Conservation (phyloP, 2,329 filamentous ascomycete species). For the Helotiales sp. region DNA sequence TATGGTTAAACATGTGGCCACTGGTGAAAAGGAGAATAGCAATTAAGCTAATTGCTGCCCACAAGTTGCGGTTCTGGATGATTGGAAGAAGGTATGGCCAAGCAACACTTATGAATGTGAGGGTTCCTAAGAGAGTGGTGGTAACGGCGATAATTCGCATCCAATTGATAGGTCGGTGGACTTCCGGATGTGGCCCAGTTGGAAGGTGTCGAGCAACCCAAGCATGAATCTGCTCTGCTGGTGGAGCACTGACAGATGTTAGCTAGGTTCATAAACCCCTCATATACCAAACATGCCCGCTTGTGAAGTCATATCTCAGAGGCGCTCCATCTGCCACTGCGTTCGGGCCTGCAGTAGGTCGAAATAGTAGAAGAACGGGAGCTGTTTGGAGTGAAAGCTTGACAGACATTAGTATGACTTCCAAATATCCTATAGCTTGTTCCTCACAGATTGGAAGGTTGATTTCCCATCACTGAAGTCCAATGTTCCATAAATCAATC, state of each 20-base stretch:
- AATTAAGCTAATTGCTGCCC: conserved; percentile 88
- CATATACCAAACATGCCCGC: conserved; percentile 57
- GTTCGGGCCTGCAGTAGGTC: conserved; percentile 78
- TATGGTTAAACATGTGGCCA: conserved; percentile 99
- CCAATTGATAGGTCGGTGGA: conserved; percentile 87
- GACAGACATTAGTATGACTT: conserved; percentile 8
- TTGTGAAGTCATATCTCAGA: conserved; percentile 80
- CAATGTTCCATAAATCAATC: conserved; percentile 77
- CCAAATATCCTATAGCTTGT: neutral
- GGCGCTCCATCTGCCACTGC: conserved; percentile 70
- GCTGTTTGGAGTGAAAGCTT: conserved; percentile 93
- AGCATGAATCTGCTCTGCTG: conserved; percentile 73
- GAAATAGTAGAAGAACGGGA: conserved; percentile 85
- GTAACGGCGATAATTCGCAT: conserved; percentile 67
- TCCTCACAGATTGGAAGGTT: conserved; percentile 78
- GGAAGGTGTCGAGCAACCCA: conserved; percentile 81
- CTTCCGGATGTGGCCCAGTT: conserved; percentile 72
- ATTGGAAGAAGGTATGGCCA: conserved; percentile 80
- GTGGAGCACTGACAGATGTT: conserved; percentile 55
- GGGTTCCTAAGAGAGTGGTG: conserved; percentile 66
- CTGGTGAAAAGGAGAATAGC: conserved; percentile 89
- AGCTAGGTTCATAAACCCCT: conserved; percentile 4
- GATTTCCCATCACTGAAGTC: conserved; percentile 85
- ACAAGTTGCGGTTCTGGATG: conserved; percentile 87
- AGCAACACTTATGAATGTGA: conserved; percentile 69